Conservation (phyloP, 306 rosid species). For the Parietaria judaica region DNA sequence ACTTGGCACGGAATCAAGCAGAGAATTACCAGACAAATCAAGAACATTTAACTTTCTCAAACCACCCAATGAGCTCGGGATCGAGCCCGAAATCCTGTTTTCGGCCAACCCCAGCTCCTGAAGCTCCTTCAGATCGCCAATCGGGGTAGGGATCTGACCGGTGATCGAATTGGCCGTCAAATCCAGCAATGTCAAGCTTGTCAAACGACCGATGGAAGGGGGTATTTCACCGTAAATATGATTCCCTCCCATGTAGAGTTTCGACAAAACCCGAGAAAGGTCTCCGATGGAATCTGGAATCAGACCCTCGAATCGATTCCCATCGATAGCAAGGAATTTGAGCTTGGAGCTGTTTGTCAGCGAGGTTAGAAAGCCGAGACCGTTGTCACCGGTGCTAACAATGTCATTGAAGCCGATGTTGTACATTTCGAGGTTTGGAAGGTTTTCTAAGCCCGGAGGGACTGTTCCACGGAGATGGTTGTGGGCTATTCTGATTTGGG, state of each 20-base stretch:
- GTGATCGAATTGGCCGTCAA: conserved; percentile 7
- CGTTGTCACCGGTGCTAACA: conserved; percentile 27
- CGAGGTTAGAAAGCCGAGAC: conserved; percentile 47
- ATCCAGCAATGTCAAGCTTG: conserved; percentile 44
- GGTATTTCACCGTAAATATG: conserved; percentile 55
- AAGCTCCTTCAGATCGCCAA: conserved; percentile 42
- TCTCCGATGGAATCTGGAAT: conserved; percentile 65
- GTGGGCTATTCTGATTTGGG: conserved; percentile 35
- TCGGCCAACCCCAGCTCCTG: conserved; percentile 35
- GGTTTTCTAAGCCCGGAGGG: conserved; percentile 69
- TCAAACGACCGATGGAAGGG: conserved; percentile 45
- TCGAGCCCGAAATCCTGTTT: conserved; percentile 40
- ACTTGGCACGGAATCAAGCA: conserved; percentile 35
- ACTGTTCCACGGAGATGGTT: conserved; percentile 53
- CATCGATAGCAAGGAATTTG: conserved; percentile 42
- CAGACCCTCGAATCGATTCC: conserved; percentile 45
- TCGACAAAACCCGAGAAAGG: conserved; percentile 45
- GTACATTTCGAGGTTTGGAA: conserved; percentile 48
- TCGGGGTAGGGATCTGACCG: conserved; percentile 12
- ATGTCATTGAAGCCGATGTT: conserved; percentile 56
- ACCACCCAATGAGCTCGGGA: conserved; percentile 54
- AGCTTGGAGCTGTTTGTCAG: conserved; percentile 54
- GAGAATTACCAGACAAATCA: conserved; percentile 51
- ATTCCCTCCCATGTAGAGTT: conserved; percentile 59
- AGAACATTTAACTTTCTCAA: conserved; percentile 37